A percentile compares a stretch with the other conserved stretches of the same genome.
These are phyloP conservation scores for Bruguiera hainesii DNA, from an alignment of 441 rosid species.

Conservation along the genomic window DNA sequence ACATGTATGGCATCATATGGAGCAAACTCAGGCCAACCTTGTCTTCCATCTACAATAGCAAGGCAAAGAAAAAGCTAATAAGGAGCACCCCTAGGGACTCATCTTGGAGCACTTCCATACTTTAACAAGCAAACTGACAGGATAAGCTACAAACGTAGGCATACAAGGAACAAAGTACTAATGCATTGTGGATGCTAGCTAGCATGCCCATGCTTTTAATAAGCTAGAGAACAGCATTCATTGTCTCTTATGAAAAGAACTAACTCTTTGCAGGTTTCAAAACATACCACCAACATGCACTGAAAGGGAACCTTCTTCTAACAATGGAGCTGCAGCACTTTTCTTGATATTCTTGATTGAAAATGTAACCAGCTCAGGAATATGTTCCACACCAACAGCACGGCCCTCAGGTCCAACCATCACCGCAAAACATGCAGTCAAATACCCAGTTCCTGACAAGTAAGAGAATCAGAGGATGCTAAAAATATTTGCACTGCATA, in stretches of 20 bases:
- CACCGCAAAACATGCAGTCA: conserved; percentile 90
- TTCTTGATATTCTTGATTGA: conserved; percentile 62
- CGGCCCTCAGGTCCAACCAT: conserved; percentile 92
- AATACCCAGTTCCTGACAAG: conserved; percentile 77
- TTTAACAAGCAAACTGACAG: no score
- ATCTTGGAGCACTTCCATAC: neutral
- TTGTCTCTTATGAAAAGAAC: neutral
- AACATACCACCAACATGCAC: conserved; percentile 77
- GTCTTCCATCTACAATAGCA: conserved; percentile 65
- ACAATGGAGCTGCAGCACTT: conserved; percentile 67
- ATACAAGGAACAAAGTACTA: no score
- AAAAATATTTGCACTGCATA: neutral
- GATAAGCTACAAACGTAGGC: no score
- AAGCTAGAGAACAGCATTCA: neutral
- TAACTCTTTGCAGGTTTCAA: neutral
- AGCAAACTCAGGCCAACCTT: conserved; percentile 83
- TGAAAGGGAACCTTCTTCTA: conserved; percentile 68
- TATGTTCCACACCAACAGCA: conserved; percentile 83
- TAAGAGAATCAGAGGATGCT: neutral
- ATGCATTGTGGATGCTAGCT: neutral
- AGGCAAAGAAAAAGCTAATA: neutral
- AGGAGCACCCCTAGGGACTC: neutral
- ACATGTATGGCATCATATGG: conserved; percentile 94
- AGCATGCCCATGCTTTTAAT: neutral
- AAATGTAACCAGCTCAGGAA: conserved; percentile 65